Evolutionary conservation across 148 eudicot genomes (phyloP), one percentile per base, ranked within the genome.

Genomic region (Vaccinium darrowii): DNA sequence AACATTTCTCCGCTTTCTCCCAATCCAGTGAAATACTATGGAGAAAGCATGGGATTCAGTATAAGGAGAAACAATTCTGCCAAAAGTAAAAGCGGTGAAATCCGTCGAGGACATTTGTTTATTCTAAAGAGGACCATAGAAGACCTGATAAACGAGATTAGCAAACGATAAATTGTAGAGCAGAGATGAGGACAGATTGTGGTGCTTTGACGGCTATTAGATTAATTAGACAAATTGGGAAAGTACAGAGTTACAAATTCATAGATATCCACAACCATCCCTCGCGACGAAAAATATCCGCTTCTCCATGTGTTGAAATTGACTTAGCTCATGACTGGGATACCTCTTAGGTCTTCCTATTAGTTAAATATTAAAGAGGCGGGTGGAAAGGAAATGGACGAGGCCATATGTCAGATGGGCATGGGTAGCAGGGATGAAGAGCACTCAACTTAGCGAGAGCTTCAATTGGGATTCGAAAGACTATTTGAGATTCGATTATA

Each of bases 381-480:
- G 0, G 65, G 23, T 19, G 65, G 23, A 19, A 19, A 7, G 23
- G 65, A 58, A 19, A 57, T 57, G 49, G 82, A 49, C 21, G 14
- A 14, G 69, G 82, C 47, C 69, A 16, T 80, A 80, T 80, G 50
- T 54, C 14, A 56, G 23, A 33, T 57, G 12, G 49, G 63, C 69
- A 53, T 80, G 82, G 82, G 57, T 69, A 25, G 69, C 82, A 0
- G 65, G 82, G 15, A 79, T 51, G 60, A 78, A 51, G 58, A 78
- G 79, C 53, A 76, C 79, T 23, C 52, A 76, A 39, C 79, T 76
- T 23, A 78, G 81, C 25, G 81, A 78, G 25, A 78, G 81, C 13
- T 21, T 78, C 3, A 51, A 78, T 51, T 56, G 19, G 9, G 14
- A 19, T 15, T 52, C 52, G 58, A 78, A 78, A 52, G 58, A 50